Evolutionary conservation across 2,329 filamentous ascomycete genomes (phyloP).

Genomic region (Zarea fungicola): DNA sequence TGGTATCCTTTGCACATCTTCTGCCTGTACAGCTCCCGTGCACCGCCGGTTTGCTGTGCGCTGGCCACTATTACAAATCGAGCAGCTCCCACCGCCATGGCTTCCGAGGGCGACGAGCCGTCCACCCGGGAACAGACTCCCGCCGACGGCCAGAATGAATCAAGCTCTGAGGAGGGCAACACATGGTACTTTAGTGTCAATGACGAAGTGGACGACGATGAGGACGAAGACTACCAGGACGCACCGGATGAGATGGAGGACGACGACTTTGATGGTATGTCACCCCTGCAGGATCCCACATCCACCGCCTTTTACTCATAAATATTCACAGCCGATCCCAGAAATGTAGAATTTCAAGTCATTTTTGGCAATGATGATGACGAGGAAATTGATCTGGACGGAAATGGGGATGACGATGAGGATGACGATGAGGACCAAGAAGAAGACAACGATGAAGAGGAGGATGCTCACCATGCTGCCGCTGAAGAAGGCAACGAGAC

Average conservation of each 20-base stretch:
- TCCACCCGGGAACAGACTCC: background rate
- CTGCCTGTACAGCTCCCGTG: too few relatives aligned
- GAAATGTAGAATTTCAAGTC: conserved; percentile 20
- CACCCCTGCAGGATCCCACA: background rate
- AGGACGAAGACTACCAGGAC: conserved; percentile 26
- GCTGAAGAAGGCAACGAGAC: conserved; percentile 6
- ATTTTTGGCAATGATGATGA: conserved; percentile 19
- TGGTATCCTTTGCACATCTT: background rate
- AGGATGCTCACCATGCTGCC: conserved; percentile 27
- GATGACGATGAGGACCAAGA: conserved; percentile 24
- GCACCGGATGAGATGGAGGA: conserved; percentile 22
- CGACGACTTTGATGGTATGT: conserved; percentile 20
- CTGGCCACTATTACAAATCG: background rate
- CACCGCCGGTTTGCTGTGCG: too few relatives aligned
- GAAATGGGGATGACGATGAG: conserved; percentile 20
- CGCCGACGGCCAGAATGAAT: background rate
- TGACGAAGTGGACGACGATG: conserved; percentile 15
- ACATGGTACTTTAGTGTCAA: conserved; percentile 11
- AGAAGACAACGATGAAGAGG: conserved; percentile 29
- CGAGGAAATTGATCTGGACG: conserved; percentile 20
- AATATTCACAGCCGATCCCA: conserved; percentile 14
- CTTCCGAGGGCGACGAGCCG: background rate
- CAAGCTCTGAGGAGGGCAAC: conserved; percentile 4
- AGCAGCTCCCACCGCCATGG: background rate
- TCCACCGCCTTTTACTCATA: background rate